Conservation (phyloP, 2,329 filamentous ascomycete genomes). For the Sarocladium oryzae region DNA sequence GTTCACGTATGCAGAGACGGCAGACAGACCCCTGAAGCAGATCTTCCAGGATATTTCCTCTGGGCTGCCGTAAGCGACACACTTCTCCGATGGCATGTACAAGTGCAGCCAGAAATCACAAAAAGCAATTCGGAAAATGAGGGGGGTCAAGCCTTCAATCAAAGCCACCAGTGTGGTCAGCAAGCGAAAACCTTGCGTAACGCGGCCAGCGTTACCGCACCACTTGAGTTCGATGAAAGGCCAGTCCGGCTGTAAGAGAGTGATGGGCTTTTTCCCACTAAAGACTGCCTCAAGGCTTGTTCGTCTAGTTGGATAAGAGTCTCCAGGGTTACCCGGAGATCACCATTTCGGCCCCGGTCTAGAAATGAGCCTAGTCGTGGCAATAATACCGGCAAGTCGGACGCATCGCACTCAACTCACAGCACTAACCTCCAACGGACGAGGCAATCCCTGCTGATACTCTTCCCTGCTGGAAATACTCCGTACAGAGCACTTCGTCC, state of each 20-base stretch:
- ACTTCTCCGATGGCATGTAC: too few relatives aligned
- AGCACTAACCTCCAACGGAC: background rate
- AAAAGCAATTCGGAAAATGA: too few relatives aligned
- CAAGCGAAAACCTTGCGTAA: background rate
- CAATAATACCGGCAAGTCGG: slow-evolving; percentile 4
- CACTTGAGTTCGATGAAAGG: background rate
- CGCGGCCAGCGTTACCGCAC: too few relatives aligned
- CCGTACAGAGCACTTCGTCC: too few relatives aligned
- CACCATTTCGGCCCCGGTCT: background rate
- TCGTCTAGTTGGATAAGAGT: background rate
- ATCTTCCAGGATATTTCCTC: background rate
- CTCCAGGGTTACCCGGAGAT: slow-evolving; percentile 4
- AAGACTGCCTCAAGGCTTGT: background rate
- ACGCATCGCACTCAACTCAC: too few relatives aligned
- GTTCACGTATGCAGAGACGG: too few relatives aligned
- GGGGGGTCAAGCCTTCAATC: background rate
- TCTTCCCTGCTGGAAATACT: too few relatives aligned
- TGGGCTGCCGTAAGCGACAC: too few relatives aligned
- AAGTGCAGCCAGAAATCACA: too few relatives aligned
- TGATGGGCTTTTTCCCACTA: too few relatives aligned
- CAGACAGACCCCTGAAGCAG: slow-evolving; percentile 3
- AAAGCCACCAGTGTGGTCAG: background rate
- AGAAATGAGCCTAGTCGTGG: background rate
- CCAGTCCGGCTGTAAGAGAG: background rate
- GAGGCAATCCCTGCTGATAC: background rate